Evolutionary conservation across 768 basidiomycete genomes (phyloP).

Genomic region (Roridomyces roridus): DNA sequence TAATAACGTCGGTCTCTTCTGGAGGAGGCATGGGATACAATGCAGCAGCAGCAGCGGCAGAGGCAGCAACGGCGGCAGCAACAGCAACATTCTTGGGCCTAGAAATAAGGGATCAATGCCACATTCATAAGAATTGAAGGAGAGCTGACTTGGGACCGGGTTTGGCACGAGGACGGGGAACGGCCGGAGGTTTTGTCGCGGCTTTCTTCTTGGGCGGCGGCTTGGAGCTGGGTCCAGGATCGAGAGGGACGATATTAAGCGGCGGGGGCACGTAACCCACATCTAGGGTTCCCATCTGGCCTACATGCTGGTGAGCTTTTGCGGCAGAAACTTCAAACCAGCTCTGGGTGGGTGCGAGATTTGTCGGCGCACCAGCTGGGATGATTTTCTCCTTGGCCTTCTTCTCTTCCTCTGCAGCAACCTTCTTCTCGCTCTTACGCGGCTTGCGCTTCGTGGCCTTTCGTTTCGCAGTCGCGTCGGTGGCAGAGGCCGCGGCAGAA

Average conservation of each 20-base stretch:
- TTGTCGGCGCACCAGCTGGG: constrained; percentile 38
- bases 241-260: constrained; percentile 18
- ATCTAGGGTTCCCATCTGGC: constrained; percentile 31
- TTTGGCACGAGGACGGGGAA: constrained; percentile 44
- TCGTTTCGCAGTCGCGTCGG: constrained; percentile 51
- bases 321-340: constrained; percentile 48
- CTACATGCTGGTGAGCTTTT: constrained; percentile 43
- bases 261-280: constrained; percentile 13
- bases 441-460: constrained; percentile 60
- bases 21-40: constrained; percentile 42
- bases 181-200: constrained; percentile 48
- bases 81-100: too few relatives aligned
- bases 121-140: constrained; percentile 30
- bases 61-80: too few relatives aligned
- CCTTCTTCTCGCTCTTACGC: constrained; percentile 57
- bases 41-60: constrained; percentile 32
- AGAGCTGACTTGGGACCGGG: constrained; percentile 24
- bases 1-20: constrained; percentile 60
- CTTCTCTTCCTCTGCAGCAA: constrained; percentile 49
- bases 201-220: constrained; percentile 56
- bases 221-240: constrained; percentile 36
- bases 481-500: constrained; percentile 30
- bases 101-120: constrained; percentile 18
- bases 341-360: constrained; percentile 46
- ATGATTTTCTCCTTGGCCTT: constrained; percentile 45